phyloP scores from a whole-genome alignment of 495 filamentous ascomycete genomes.

The Aspergillus carlsbadensis region DNA sequence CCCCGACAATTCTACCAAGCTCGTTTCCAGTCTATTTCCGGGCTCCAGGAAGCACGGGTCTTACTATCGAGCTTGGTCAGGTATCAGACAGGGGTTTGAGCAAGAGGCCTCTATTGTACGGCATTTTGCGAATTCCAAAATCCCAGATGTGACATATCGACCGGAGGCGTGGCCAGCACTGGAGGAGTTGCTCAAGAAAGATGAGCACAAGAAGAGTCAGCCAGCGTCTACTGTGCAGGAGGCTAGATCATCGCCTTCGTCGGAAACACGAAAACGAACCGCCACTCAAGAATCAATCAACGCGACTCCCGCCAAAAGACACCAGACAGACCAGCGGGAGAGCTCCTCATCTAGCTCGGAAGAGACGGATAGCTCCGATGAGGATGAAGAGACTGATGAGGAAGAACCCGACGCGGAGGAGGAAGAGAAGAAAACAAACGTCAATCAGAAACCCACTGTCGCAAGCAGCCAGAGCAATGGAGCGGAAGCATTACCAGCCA shows the following conservation, averaged over 20 bases:
- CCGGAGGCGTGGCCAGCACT: constrained; percentile 2
- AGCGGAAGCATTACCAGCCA: background rate
- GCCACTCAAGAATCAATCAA: background rate
- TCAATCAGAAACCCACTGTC: background rate
- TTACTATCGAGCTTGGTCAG: constrained; percentile 6
- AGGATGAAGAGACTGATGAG: background rate
- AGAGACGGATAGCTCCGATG: background rate
- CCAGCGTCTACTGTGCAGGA: background rate
- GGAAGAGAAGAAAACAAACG: background rate
- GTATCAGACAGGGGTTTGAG: background rate
- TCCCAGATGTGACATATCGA: background rate
- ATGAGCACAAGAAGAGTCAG: background rate
- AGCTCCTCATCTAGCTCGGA: background rate
- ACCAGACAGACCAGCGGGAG: background rate
- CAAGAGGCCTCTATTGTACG: constrained; percentile 1
- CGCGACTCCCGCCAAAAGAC: background rate
- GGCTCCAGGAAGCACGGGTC: background rate
- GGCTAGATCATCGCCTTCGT: background rate
- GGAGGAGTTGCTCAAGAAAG: background rate
- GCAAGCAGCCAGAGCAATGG: background rate
- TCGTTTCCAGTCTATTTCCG: constrained; percentile 14
- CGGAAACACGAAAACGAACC: background rate
- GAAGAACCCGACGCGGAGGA: background rate
- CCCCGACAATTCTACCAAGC: constrained; percentile 7
- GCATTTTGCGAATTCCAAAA: background rate